phyloP scores from a whole-genome alignment of 805 yeast species.

The Starmerella scarabaei region DNA sequence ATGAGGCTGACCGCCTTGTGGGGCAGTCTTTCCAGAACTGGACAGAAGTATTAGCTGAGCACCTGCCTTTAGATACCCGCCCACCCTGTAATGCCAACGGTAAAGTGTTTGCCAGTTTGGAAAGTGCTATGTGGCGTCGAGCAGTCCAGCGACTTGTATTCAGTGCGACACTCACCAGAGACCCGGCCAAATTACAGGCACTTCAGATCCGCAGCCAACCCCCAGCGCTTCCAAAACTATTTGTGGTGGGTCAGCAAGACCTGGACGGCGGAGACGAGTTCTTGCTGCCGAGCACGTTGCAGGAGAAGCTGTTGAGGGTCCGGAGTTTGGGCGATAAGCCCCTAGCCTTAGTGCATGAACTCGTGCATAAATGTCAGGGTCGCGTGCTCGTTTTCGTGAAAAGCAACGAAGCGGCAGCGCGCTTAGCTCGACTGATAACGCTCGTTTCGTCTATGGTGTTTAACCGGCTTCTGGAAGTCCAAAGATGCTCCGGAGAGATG shows the following conservation, averaged over 20 bases:
- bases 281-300: conserved; percentile 28
- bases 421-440: conserved; percentile 51
- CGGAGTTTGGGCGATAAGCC: conserved; percentile 46
- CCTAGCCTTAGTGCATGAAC: conserved; percentile 47
- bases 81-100: conserved; percentile 2
- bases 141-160: conserved; percentile 58
- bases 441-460: conserved; percentile 29
- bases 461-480: conserved; percentile 16
- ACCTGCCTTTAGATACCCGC: conserved; percentile 6
- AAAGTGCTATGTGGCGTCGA: conserved; percentile 21
- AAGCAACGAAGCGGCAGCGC: conserved; percentile 77
- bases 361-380: conserved; percentile 26
- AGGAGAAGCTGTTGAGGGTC: conserved; percentile 27
- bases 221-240: conserved; percentile 45
- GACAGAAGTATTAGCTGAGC: conserved; percentile 39
- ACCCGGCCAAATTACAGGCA: conserved; percentile 70
- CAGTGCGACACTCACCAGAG: conserved; percentile 88
- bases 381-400: conserved; percentile 44
- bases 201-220: conserved; percentile 37
- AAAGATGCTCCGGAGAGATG: conserved; percentile 31
- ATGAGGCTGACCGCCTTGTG: conserved; percentile 91
- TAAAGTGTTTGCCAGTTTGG: no score
- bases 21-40: conserved; percentile 91
- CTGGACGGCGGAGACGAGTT: conserved; percentile 26
- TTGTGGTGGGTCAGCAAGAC: conserved; percentile 50